These are phyloP conservation scores for Trichoderma orchidacearum DNA, from an alignment of 495 filamentous ascomycete species.

Conservation along the genomic window DNA sequence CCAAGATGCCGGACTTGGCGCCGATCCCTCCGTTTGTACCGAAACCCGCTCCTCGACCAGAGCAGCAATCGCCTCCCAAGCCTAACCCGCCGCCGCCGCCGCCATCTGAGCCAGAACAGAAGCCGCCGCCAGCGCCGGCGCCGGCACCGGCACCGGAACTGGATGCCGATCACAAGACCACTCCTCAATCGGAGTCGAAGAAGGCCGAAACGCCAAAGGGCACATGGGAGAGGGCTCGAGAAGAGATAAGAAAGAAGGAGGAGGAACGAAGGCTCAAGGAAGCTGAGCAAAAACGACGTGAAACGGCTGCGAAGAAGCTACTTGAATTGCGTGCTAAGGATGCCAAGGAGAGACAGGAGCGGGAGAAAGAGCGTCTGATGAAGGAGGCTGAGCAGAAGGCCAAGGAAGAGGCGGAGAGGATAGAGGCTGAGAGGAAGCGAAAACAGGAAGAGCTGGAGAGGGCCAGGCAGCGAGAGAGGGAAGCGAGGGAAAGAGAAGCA, in stretches of 20 bases:
- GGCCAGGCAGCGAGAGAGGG: slow-evolving; percentile 17
- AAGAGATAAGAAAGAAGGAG: slow-evolving; percentile 50
- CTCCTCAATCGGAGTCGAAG: slow-evolving; percentile 11
- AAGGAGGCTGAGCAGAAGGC: slow-evolving; percentile 20
- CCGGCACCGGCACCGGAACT: too few relatives aligned
- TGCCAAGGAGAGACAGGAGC: slow-evolving; percentile 37
- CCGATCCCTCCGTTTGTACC: background rate
- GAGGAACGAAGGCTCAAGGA: slow-evolving; percentile 45
- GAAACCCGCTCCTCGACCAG: background rate
- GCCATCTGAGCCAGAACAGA: slow-evolving; percentile 15
- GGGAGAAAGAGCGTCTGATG: slow-evolving; percentile 30
- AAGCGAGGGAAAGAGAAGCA: slow-evolving; percentile 19
- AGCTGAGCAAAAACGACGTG: slow-evolving; percentile 30
- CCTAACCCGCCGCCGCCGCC: slow-evolving; percentile 13
- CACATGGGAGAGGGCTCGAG: slow-evolving; percentile 56
- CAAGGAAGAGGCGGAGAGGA: slow-evolving; percentile 21
- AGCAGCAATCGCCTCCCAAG: background rate
- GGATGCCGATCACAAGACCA: too few relatives aligned
- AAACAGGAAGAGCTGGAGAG: slow-evolving; percentile 12
- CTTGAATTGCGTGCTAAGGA: slow-evolving; percentile 47
- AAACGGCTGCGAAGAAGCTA: slow-evolving; percentile 35
- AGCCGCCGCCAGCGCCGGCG: too few relatives aligned
- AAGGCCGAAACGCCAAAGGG: slow-evolving; percentile 24
- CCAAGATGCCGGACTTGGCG: background rate
- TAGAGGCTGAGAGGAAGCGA: slow-evolving; percentile 29